Conservation (phyloP, 208 protist species). For the Strigomonas oncopelti region DNA sequence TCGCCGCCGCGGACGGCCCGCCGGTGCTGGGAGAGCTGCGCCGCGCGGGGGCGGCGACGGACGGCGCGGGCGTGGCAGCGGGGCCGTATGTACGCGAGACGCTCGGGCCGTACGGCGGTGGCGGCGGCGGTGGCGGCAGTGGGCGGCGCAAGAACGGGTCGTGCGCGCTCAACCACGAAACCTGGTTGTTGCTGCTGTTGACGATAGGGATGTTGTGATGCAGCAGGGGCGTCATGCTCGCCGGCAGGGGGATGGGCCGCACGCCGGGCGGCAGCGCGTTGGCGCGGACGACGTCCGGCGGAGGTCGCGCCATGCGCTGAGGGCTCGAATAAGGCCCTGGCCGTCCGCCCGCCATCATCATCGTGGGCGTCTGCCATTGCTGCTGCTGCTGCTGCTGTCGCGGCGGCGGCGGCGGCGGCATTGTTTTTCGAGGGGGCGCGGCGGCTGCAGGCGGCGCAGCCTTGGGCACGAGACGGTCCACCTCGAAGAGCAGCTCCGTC, state of each 20-base stretch:
- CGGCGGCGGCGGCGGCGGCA: not conserved
- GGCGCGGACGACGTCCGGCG: slow-evolving; percentile 7
- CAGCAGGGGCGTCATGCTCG: not conserved
- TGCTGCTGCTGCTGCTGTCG: not conserved
- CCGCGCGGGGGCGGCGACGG: not conserved
- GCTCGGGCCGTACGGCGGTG: not conserved
- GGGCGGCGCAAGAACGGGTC: not conserved
- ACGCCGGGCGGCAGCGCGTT: too few species aligned
- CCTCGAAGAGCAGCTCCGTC: slow-evolving; percentile 38
- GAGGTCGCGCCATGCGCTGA: not conserved
- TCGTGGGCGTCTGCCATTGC: not conserved
- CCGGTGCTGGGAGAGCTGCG: not conserved
- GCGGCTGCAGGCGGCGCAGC: not conserved
- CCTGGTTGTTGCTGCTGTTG: not conserved
- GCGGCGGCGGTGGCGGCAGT: too few species aligned
- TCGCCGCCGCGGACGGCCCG: not conserved
- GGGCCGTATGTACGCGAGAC: not conserved
- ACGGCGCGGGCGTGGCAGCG: slow-evolving; percentile 10
- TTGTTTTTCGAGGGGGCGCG: not conserved
- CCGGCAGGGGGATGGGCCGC: not conserved
- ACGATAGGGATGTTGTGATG: not conserved
- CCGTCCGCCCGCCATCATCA: not conserved
- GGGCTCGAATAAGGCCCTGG: not conserved
- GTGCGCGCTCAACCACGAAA: not conserved
- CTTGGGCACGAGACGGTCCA: slow-evolving; percentile 22